Percentiles rank a stretch among this genome's conserved stretches.
Conservation (phyloP, 805 yeast genomes). For the Suhomyces sp. region DNA sequence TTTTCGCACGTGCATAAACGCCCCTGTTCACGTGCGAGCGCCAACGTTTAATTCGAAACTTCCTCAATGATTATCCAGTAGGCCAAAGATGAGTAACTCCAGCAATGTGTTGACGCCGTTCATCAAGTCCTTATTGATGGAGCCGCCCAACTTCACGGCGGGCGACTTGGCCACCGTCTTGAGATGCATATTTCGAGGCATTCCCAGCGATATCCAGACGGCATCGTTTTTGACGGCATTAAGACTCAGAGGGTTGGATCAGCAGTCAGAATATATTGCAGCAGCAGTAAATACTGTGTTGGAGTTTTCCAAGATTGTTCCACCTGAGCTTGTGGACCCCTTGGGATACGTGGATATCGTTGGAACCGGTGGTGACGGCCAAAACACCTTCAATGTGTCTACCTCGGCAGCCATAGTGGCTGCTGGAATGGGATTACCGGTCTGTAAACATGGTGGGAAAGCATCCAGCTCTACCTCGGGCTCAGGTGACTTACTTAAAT, state of each 20-base stretch:
- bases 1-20: not conserved
- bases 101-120: conserved; percentile 48
- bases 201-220: conserved; percentile 65
- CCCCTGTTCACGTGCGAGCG: not conserved
- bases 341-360: conserved; percentile 79
- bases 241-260: conserved; percentile 72
- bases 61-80: not conserved
- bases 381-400: conserved; percentile 93
- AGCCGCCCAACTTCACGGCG: conserved; percentile 63
- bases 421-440: conserved; percentile 78
- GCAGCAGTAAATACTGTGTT: conserved; percentile 78
- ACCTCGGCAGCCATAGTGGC: conserved; percentile 94
- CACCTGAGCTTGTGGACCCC: conserved; percentile 40
- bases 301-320: conserved; percentile 59
- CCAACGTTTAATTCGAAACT: not conserved
- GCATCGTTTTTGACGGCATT: conserved; percentile 80
- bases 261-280: conserved; percentile 76
- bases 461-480: conserved; percentile 94
- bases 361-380: conserved; percentile 99
- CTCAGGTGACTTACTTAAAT: conserved; percentile 80
- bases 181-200: conserved; percentile 54
- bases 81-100: conserved; percentile 3
- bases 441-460: conserved; percentile 96
- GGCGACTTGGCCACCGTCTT: conserved; percentile 65
- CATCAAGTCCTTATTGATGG: conserved; percentile 59